phyloP scores from a whole-genome alignment of 2,329 filamentous ascomycete species.

The Juglanconis sp. region DNA sequence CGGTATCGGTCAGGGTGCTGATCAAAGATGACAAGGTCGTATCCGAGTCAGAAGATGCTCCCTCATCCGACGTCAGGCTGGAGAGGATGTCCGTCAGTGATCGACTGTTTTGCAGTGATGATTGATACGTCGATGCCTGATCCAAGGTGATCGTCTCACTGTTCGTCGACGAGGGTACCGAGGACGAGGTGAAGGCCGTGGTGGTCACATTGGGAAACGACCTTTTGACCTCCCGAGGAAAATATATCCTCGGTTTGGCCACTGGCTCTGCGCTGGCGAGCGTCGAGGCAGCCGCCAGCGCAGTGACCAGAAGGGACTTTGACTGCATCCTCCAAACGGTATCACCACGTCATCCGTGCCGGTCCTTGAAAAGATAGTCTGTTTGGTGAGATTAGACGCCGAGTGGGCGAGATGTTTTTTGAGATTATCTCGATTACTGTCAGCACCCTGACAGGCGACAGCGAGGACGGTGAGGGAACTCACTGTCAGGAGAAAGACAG shows the following conservation, averaged over 20 bases:
- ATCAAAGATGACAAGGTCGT: not conserved
- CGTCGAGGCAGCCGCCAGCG: slow-evolving; percentile 45
- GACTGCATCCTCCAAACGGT: slow-evolving; percentile 44
- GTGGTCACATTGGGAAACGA: slow-evolving; percentile 43
- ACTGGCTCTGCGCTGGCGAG: slow-evolving; percentile 39
- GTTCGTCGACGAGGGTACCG: slow-evolving; percentile 23
- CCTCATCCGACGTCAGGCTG: slow-evolving; percentile 3
- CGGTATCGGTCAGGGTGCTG: not conserved
- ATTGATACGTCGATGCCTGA: slow-evolving; percentile 1
- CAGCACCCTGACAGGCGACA: slow-evolving; percentile 21
- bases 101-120: not conserved
- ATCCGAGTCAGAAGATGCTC: not conserved
- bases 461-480: slow-evolving; percentile 25
- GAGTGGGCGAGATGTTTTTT: slow-evolving; percentile 1
- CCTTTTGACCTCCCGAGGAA: slow-evolving; percentile 54
- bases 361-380: not conserved
- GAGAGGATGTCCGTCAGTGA: slow-evolving; percentile 7
- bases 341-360: slow-evolving; percentile 16
- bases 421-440: slow-evolving; percentile 15
- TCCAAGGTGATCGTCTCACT: slow-evolving; percentile 10
- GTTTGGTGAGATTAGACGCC: slow-evolving; percentile 3
- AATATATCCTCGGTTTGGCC: slow-evolving; percentile 52
- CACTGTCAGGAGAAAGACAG: slow-evolving; percentile 45
- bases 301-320: slow-evolving; percentile 46
- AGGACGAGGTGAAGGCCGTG: slow-evolving; percentile 27